phyloP scores from a whole-genome alignment of 2,329 filamentous ascomycete species.

The Alternaria sp. region DNA sequence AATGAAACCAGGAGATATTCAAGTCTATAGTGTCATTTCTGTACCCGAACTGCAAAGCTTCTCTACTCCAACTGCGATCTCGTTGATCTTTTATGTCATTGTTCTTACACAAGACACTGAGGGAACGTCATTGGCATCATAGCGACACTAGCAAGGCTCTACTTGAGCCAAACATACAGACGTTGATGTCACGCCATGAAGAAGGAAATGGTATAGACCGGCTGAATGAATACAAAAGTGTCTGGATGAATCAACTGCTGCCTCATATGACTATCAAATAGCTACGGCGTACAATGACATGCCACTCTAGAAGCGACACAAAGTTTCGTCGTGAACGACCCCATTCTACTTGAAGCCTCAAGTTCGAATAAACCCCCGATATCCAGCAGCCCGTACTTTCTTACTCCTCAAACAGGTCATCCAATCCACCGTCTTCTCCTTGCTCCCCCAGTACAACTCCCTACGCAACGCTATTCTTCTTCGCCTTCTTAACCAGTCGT shows the following conservation, averaged over 20 bases:
- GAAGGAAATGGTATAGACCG: background rate
- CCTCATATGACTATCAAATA: background rate
- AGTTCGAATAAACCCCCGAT: background rate
- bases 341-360: background rate
- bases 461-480: background rate
- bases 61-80: background rate
- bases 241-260: background rate
- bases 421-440: background rate
- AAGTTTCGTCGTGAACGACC: background rate
- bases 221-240: background rate
- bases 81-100: background rate
- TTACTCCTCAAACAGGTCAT: background rate
- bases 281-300: background rate
- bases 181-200: background rate
- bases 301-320: rapidly evolving
- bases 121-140: background rate
- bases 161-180: background rate
- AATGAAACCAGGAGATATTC: background rate
- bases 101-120: background rate
- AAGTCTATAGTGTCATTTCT: background rate
- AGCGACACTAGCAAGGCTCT: background rate
- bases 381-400: background rate
- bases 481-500: background rate
- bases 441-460: too few relatives aligned
- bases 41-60: background rate